These are phyloP conservation scores for Alloteropsis semialata DNA, from an alignment of 176 grass and related monocot genomes.

Conservation along the genomic window DNA sequence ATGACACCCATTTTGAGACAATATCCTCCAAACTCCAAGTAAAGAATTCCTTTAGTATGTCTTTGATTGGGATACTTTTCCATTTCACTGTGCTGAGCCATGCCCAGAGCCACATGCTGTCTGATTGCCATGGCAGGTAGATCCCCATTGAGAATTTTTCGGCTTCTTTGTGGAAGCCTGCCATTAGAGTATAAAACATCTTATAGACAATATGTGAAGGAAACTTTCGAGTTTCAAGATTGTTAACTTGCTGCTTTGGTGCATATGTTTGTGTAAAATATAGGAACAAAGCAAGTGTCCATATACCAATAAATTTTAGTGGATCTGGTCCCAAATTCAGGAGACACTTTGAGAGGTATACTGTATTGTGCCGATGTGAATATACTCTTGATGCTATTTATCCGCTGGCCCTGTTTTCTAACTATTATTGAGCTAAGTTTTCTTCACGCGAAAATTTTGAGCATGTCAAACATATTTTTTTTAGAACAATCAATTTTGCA, in stretches of 20 bases:
- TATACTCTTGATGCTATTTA: neutral
- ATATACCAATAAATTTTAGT: neutral
- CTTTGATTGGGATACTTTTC: neutral
- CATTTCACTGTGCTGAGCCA: slow-evolving; percentile 6
- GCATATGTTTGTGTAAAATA: slow-evolving; percentile 8
- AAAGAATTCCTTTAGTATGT: neutral
- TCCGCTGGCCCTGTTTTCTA: neutral
- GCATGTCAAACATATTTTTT: neutral
- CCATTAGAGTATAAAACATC: neutral
- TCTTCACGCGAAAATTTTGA: neutral
- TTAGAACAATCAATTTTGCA: neutral
- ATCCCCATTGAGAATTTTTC: slow-evolving; percentile 1
- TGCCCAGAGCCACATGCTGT: neutral
- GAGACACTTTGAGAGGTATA: neutral
- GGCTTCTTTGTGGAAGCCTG: neutral
- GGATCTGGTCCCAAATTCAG: neutral
- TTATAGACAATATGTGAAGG: neutral
- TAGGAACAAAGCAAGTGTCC: neutral
- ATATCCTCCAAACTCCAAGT: neutral
- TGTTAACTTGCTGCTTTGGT: neutral
- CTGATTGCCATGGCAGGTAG: neutral
- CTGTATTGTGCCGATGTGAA: neutral
- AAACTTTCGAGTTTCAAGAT: neutral
- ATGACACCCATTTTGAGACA: slow-evolving; percentile 4
- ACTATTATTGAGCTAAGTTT: neutral